These are phyloP conservation scores for Eucalyptus sideroxylon DNA, from an alignment of 345 rosid genomes.

Conservation along the genomic window DNA sequence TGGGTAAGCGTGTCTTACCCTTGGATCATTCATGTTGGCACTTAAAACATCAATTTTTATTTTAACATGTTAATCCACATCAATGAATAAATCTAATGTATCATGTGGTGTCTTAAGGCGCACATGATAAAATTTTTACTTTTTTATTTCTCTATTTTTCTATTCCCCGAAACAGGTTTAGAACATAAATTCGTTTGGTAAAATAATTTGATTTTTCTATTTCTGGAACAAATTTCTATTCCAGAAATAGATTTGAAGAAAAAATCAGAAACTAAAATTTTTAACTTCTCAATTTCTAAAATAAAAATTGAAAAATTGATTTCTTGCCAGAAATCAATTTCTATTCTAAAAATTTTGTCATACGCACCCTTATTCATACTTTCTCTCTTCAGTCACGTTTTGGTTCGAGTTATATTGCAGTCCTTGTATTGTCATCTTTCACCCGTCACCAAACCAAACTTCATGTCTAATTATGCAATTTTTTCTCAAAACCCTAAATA, in stretches of 20 bases:
- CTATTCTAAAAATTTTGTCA: no score
- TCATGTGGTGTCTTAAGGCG: neutral
- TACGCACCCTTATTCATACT: neutral
- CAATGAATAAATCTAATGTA: neutral
- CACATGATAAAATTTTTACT: no score
- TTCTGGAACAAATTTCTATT: no score
- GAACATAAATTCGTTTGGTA: no score
- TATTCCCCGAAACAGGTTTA: no score
- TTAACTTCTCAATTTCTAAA: no score
- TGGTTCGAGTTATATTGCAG: neutral
- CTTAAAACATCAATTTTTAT: neutral
- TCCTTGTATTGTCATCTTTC: neutral
- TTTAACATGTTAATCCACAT: neutral
- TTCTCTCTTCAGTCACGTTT: neutral
- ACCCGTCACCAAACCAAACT: neutral
- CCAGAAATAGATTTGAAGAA: no score
- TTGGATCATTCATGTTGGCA: neutral
- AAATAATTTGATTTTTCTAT: no score
- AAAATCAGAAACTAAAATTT: no score
- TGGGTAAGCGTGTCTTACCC: neutral
- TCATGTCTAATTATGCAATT: neutral
- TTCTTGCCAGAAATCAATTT: no score
- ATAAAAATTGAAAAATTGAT: no score
- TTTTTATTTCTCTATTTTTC: no score
- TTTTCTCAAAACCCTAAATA: neutral